A percentile compares a stretch with the other conserved stretches of the same genome.
These are phyloP conservation scores for Dioscorea dumetorum DNA, from an alignment of 106 monocot genomes.

Conservation along the genomic window DNA sequence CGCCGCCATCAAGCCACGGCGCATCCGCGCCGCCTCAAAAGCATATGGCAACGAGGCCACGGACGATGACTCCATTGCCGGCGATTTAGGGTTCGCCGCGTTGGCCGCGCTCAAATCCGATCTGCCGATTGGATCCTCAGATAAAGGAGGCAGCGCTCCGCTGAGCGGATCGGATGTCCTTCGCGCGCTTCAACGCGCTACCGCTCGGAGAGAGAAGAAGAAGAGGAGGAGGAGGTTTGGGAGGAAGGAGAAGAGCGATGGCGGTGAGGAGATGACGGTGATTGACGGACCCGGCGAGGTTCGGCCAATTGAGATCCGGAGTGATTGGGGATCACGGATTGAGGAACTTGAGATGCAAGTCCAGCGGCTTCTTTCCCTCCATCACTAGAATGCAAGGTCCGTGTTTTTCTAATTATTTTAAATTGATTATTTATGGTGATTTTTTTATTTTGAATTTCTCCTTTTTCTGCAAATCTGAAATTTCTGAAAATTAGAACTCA, in stretches of 20 bases:
- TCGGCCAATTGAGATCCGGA: conserved; percentile 14
- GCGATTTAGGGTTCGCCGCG: not conserved
- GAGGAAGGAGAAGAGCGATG: not conserved
- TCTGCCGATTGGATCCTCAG: not conserved
- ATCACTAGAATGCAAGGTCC: no score
- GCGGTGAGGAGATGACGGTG: not conserved
- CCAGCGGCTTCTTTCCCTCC: not conserved
- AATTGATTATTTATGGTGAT: no score
- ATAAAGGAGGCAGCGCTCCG: not conserved
- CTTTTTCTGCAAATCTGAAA: no score
- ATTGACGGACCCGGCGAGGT: not conserved
- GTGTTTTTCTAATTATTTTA: no score
- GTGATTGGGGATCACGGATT: conserved; percentile 10
- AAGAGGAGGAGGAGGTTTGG: not conserved
- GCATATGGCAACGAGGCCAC: not conserved
- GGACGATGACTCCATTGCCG: not conserved
- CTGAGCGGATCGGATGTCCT: conserved; percentile 20
- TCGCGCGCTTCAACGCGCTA: conserved; percentile 15
- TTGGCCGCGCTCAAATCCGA: not conserved
- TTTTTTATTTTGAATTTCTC: no score
- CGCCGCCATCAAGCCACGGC: not conserved
- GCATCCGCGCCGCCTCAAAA: not conserved
- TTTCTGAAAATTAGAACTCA: no score
- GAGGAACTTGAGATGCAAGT: conserved; percentile 10
- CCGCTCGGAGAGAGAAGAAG: not conserved